Conservation (phyloP, 2,329 filamentous ascomycete genomes). For the Parastagonospora avenae region DNA sequence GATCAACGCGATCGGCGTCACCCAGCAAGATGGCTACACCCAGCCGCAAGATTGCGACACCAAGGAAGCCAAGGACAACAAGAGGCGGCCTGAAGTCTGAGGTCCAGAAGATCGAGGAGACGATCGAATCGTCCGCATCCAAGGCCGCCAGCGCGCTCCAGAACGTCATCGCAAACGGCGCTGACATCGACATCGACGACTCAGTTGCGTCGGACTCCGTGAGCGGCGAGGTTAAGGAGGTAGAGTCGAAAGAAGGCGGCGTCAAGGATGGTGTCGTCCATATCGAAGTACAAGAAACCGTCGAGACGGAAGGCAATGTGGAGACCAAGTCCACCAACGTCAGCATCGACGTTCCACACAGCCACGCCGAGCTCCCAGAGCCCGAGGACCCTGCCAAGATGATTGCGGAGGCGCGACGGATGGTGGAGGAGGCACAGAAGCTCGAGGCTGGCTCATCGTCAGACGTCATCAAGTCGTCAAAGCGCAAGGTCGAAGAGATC, state of each 20-base stretch:
- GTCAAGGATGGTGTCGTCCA: slow-evolving; percentile 60
- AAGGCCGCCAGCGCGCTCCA: slow-evolving; percentile 53
- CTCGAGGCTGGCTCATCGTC: slow-evolving; percentile 45
- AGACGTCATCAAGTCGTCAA: slow-evolving; percentile 26
- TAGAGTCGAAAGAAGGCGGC: slow-evolving; percentile 15
- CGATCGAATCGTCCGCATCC: slow-evolving; percentile 53
- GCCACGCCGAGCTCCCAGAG: slow-evolving; percentile 68
- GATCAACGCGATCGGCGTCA: slow-evolving; percentile 65
- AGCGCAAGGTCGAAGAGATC: slow-evolving; percentile 62
- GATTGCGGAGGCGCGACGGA: slow-evolving; percentile 83
- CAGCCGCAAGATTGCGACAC: slow-evolving; percentile 56
- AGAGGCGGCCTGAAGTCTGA: slow-evolving; percentile 41
- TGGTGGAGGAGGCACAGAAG: slow-evolving; percentile 76
- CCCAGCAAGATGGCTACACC: slow-evolving; percentile 58
- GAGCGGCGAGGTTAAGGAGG: slow-evolving; percentile 47
- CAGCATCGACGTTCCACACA: slow-evolving; percentile 75
- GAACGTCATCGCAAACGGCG: slow-evolving; percentile 39
- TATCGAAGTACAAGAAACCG: slow-evolving; percentile 71
- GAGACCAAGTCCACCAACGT: slow-evolving; percentile 75
- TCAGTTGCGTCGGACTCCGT: slow-evolving; percentile 51
- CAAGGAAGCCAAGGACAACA: slow-evolving; percentile 59
- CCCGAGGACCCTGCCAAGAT: slow-evolving; percentile 81
- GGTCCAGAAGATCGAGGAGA: slow-evolving; percentile 35
- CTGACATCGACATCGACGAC: slow-evolving; percentile 25
- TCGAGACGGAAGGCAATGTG: slow-evolving; percentile 62